phyloP scores from a whole-genome alignment of 2,329 filamentous ascomycete genomes.

The Biscogniauxia mediterranea region DNA sequence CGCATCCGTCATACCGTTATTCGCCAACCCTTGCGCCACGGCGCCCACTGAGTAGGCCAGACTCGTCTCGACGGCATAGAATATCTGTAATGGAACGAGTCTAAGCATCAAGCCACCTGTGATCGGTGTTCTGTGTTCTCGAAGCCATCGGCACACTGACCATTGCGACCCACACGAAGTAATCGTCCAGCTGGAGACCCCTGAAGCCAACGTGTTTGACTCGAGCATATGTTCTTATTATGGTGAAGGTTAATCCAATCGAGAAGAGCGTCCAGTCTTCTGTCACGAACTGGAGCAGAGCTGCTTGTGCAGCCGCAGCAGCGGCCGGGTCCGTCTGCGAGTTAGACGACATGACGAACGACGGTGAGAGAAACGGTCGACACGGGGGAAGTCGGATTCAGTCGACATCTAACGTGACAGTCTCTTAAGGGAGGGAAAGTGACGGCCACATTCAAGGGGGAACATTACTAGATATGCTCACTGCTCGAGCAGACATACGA shows the following conservation, averaged over 20 bases:
- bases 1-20: slow-evolving; percentile 52
- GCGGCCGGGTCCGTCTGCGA: neutral
- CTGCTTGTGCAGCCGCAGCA: neutral
- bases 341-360: neutral
- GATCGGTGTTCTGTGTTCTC: neutral
- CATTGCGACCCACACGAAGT: slow-evolving; percentile 35
- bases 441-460: neutral
- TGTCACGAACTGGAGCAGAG: slow-evolving; percentile 10
- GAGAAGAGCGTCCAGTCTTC: slow-evolving; percentile 18
- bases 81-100: slow-evolving; percentile 33
- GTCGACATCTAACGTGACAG: neutral
- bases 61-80: slow-evolving; percentile 48
- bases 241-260: slow-evolving; percentile 13
- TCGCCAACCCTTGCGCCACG: slow-evolving; percentile 48
- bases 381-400: neutral
- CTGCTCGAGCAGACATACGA: neutral
- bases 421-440: neutral
- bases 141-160: slow-evolving; percentile 23
- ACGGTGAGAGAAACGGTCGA: neutral
- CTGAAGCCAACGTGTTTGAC: slow-evolving; percentile 16
- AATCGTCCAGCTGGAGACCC: slow-evolving; percentile 32
- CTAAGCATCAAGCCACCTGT: slow-evolving; percentile 3
- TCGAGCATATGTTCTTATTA: slow-evolving; percentile 16
- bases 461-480: neutral
- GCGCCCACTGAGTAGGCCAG: slow-evolving; percentile 48